Percentiles rank a stretch among this genome's conserved stretches.
These are phyloP conservation scores for Lepiota brunneoincarnata DNA, from an alignment of 768 basidiomycete species.

Conservation along the genomic window DNA sequence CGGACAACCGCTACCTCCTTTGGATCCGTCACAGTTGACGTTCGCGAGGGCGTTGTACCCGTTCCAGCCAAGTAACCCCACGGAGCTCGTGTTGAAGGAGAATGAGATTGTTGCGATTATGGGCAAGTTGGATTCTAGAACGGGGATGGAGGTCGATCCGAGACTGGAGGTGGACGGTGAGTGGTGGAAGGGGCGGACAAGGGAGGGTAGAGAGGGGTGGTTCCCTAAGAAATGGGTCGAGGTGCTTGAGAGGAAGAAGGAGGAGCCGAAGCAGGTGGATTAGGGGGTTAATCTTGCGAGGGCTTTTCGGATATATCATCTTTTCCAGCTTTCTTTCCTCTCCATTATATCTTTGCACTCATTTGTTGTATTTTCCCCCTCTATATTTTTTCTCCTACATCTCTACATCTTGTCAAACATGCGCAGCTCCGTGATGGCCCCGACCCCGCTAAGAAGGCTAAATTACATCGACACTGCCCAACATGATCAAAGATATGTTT, in stretches of 20 bases:
- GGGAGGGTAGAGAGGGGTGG: constrained; percentile 90
- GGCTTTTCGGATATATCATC: background rate
- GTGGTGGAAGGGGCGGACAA: constrained; percentile 92
- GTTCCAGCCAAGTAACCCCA: constrained; percentile 67
- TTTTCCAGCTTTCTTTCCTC: background rate
- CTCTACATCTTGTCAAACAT: too few relatives aligned
- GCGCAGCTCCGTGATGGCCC: too few relatives aligned
- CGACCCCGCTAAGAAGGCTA: too few relatives aligned
- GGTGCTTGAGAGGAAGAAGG: constrained; percentile 47
- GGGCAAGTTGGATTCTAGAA: constrained; percentile 67
- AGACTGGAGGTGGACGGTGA: constrained; percentile 59
- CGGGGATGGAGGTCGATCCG: constrained; percentile 64
- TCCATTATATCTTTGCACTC: background rate
- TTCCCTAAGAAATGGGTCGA: constrained; percentile 89
- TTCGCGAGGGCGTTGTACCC: constrained; percentile 82
- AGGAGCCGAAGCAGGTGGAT: constrained; percentile 19
- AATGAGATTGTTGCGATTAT: constrained; percentile 92
- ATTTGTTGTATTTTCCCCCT: background rate
- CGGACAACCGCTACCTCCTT: constrained; percentile 44
- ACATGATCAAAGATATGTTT: too few relatives aligned
- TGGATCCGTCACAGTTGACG: constrained; percentile 74
- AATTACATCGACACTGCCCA: too few relatives aligned
- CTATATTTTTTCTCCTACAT: too few relatives aligned
- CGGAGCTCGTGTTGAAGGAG: constrained; percentile 75
- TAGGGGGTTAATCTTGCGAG: background rate